Percentiles rank a stretch among this genome's conserved stretches.
Conservation (phyloP, 1,284 basidiomycete genomes). For the Violaceomyces palustris region DNA sequence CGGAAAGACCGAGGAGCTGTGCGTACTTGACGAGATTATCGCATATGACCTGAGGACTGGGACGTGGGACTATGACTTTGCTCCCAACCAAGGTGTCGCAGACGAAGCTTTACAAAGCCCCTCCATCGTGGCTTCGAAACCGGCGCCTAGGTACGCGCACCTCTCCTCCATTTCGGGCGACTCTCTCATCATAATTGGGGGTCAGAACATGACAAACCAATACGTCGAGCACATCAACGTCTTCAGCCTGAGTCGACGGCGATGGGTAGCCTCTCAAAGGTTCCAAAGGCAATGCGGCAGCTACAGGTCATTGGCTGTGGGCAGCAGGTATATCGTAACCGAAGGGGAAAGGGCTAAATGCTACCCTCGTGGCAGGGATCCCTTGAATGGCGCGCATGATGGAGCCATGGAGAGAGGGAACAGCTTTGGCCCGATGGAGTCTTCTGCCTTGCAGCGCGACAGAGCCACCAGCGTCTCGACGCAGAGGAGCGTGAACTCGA, state of each 20-base stretch:
- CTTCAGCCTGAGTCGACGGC: constrained; percentile 27
- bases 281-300: constrained; percentile 42
- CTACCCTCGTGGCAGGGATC: constrained; percentile 29
- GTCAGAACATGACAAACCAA: constrained; percentile 66
- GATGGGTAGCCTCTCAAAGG: constrained; percentile 28
- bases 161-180: constrained; percentile 36
- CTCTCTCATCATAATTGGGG: constrained; percentile 80
- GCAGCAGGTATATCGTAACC: constrained; percentile 14
- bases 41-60: constrained; percentile 37
- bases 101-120: not conserved
- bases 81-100: not conserved
- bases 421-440: too few species aligned
- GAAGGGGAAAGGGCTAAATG: constrained; percentile 32
- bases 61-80: constrained; percentile 35
- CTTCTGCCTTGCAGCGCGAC: too few species aligned
- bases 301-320: constrained; percentile 39
- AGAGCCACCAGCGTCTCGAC: too few species aligned
- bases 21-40: constrained; percentile 41
- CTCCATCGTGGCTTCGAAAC: constrained; percentile 1
- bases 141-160: constrained; percentile 42
- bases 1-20: constrained; percentile 20
- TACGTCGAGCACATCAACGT: constrained; percentile 53
- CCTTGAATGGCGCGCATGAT: constrained; percentile 4
- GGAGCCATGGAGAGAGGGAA: too few species aligned
- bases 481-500: too few species aligned